Base-by-base conservation (phyloP, 371 early-diverging fungal genomes). In the Actinomortierella wolfii region DNA sequence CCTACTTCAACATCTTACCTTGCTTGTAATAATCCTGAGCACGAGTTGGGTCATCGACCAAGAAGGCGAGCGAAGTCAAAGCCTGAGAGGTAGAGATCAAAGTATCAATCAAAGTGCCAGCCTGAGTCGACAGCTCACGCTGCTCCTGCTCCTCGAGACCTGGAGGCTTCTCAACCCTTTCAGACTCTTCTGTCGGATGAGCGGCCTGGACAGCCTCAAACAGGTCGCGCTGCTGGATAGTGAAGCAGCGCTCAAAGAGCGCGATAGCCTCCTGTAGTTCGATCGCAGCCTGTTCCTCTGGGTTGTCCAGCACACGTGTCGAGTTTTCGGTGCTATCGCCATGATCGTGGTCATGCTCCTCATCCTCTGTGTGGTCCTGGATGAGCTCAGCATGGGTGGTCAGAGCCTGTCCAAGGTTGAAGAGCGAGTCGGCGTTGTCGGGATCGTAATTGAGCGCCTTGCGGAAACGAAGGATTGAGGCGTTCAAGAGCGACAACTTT, bases 391-490 rank as follows among this genome's bases (percentile, higher is more conserved):
- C 86, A 21, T 79, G 77, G 20, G 85, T 80, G 34, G 84, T 79
- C 55, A 89, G 61, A 0, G 90, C 89, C 71, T 89, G 90, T 6
- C 83, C 89, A 34, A 90, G 79, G 60, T 90, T 92, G 69, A 88
- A 90, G 46, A 86, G 80, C 0, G 83, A 80, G 66, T 92, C 90
- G 2, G 87, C 80, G 55, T 88, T 85, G 45, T 76, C 69, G 5
- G 76, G 51, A 43, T 85, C 82, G 8, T 84, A 67, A n/a, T 59
- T 60, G 7, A 84, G 56, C 20, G 86, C 87, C 7, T 51, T 58
- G 51, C 85, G 76, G 59, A 88, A 84, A 15, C 82, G 82, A 21
- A 77, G 73, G 42, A 88, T 85, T 7, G 89, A 81, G 4, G 77
- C 65, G 52, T 81, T 78, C 54, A 89, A 60, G 24, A 81, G 68